These are phyloP conservation scores for Olyra latifolia DNA, from an alignment of 176 grass and related monocot species.

Conservation along the genomic window DNA sequence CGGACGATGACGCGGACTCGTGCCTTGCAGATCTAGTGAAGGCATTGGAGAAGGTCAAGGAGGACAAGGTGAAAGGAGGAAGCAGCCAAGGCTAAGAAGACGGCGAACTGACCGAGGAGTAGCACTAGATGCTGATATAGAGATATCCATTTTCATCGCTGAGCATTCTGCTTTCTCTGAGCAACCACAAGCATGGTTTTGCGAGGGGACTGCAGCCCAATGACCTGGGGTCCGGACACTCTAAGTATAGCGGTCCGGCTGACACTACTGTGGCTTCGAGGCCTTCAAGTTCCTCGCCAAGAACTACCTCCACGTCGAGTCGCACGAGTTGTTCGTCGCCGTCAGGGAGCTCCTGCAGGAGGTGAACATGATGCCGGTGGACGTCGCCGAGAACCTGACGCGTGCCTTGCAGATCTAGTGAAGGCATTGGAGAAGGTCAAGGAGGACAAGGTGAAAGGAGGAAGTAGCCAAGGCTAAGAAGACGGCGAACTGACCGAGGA, in stretches of 20 bases:
- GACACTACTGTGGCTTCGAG: constrained; percentile 53
- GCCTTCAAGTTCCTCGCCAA: constrained; percentile 60
- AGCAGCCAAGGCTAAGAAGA: not conserved
- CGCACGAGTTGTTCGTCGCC: constrained; percentile 16
- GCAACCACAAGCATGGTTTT: too few relatives aligned
- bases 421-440: constrained; percentile 41
- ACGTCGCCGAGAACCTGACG: constrained; percentile 65
- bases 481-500: not conserved
- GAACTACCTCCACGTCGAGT: constrained; percentile 41
- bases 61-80: constrained; percentile 20
- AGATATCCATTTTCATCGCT: not conserved
- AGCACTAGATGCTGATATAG: not conserved
- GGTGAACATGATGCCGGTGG: constrained; percentile 61
- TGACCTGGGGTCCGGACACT: too few relatives aligned
- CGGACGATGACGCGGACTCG: constrained; percentile 17
- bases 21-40: constrained; percentile 37
- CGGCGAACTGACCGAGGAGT: not conserved
- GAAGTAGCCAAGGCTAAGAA: not conserved
- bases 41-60: constrained; percentile 44
- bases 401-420: constrained; percentile 40
- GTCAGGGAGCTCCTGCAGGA: constrained; percentile 28
- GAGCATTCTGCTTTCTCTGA: not conserved
- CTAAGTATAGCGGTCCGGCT: too few relatives aligned
- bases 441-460: constrained; percentile 29
- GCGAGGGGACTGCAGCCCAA: too few relatives aligned